Base-by-base conservation (phyloP, 139 green algal genomes). In the Volvox reticuliferus region DNA sequence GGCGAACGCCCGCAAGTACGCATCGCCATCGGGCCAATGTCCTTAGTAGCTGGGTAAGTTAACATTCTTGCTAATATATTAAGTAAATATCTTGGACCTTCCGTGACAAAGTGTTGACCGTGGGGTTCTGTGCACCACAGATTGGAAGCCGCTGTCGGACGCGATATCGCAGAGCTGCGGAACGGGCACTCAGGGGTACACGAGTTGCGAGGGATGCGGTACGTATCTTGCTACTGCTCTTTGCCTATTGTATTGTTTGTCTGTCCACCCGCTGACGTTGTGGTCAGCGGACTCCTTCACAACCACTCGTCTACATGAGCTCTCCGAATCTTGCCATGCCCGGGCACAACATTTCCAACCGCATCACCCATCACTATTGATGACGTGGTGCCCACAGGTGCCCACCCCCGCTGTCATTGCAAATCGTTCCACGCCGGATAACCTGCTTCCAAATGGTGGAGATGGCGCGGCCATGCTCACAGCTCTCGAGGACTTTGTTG, bases 1-100 rank as follows among this genome's bases (percentile, higher is more conserved):
- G 81, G 81, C 81, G 81, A 65, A 63, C 82, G 32, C 82, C 21
- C 32, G 19, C 35, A 65, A 63, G 79, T 73, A 73, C 79, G 79
- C 37, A 84, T 20, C 2, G 44, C 20, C 13, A 69, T 28, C 79
- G 79, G 22, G 71, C 71, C 9, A 33, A 18, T 20, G 30, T 79
- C 14, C 26, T 32, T 18, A 36, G 71, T 20, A 6, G 14, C 21
- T 79, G 24, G 71, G 71, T 79, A 79, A 35, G 71, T 79, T 30
- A 30, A 73, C 24, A 28, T 9, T 79, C 28, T 21, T 61, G 14
- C 32, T 26, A 61, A 55, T 62, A 61, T 61, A 5, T 82, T 13
- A 20, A 61, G 22, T 61, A 61, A 61, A n/a, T 20, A 20, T 30
- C 5, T 18, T n/a, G 9, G 18, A 12, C n/a, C 50, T 62, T 2